Evolutionary conservation across 805 yeast genomes (phyloP).

Genomic region (Kuraishia molischiana): DNA sequence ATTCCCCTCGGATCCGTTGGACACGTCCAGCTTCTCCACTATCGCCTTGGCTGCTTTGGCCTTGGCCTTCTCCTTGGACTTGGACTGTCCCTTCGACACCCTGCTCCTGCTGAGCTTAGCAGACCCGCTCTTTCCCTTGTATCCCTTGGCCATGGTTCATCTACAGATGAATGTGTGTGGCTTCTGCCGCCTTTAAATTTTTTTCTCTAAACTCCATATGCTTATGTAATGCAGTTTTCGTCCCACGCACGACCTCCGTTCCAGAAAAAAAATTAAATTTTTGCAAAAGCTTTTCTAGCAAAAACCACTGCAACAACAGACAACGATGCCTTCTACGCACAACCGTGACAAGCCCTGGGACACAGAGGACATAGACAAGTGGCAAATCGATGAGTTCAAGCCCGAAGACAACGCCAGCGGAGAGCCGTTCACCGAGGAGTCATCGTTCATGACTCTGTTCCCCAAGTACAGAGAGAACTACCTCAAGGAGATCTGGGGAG

Average conservation of each 20-base stretch:
- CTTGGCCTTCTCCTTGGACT: constrained; percentile 6
- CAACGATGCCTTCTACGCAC: constrained; percentile 79
- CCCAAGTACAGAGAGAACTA: constrained; percentile 95
- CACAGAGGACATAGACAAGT: constrained; percentile 87
- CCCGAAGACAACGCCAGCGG: constrained; percentile 87
- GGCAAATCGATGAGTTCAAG: constrained; percentile 82
- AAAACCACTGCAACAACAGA: background rate
- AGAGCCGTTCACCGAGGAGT: constrained; percentile 87
- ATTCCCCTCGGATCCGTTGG: background rate
- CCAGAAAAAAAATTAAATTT: too few species aligned
- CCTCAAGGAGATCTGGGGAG: constrained; percentile 85
- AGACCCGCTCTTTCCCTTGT: too few species aligned
- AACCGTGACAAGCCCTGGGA: constrained; percentile 98
- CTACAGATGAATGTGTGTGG: too few species aligned
- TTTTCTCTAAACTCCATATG: too few species aligned
- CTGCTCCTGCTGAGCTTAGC: too few species aligned
- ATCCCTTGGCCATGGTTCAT: too few species aligned
- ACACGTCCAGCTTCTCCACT: constrained; percentile 16
- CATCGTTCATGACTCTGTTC: constrained; percentile 87
- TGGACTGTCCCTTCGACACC: constrained; percentile 1
- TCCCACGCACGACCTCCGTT: too few species aligned
- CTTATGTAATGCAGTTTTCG: too few species aligned
- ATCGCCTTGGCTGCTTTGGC: constrained; percentile 13
- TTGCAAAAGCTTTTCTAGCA: too few species aligned
- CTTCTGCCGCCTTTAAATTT: constrained; percentile 8